Evolutionary conservation across 2,329 filamentous ascomycete genomes (phyloP), one percentile per base, ranked within the genome.

Genomic region (Didymellaceae sp.): DNA sequence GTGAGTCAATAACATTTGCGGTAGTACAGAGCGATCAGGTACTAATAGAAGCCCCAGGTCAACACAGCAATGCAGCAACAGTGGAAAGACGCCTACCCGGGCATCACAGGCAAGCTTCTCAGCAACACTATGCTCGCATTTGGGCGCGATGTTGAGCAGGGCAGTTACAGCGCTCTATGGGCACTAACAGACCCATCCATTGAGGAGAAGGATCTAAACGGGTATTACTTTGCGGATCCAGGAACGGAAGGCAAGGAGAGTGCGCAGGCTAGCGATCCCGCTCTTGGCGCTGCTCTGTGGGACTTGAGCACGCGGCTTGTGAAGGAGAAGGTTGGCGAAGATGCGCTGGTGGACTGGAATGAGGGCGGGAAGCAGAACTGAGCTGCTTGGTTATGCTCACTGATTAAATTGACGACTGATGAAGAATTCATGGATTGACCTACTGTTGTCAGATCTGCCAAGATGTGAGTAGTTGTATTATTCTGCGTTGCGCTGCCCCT

Each of bases 21-120:
- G n/a, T 7, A 4, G 13, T 13, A 16, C n/a, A 32, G 4, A 16
- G 16, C 30, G 26, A 6, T 28, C 10, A 6, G 26, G 26, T 11
- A 10, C 31, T 33, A 2, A 33, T 11, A 3, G 14, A 5, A 20
- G 8, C 6, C 5, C 8, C 13, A 77, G 75, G 75, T 78, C 17
- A 78, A 75, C 6, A 78, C 76, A 0, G 66, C 67, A 3, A 77
- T 78, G 71, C 74, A 78, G 43, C 65, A 77, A 42, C 75, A 78
- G 48, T 78, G 75, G 75, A 77, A 78, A 49, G 74, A 76, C 13
- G 75, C 76, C 0, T 78, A 78, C 34, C 76, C 75, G 0, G 75
- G 75, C 0, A 57, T 79, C 0, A 66, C 70, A 0, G 76, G 77
- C 1, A 72, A 71, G 20, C 54, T 78, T 1, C 50, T 77, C 2